phyloP scores from a whole-genome alignment of 148 eudicot genomes.

The Bassia scoparia region DNA sequence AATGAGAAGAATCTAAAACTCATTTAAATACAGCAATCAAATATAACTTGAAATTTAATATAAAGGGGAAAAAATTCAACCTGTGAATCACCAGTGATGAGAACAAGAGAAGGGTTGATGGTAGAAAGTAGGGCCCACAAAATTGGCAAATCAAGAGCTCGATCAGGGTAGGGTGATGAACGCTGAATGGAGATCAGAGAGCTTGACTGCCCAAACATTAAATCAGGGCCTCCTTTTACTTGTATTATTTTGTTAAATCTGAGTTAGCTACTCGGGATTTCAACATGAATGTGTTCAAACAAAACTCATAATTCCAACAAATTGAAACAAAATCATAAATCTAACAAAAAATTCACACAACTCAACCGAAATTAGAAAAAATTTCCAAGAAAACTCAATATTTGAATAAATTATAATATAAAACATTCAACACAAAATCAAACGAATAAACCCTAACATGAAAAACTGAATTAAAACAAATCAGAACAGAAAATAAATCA shows the following conservation, averaged over 20 bases:
- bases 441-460: no score
- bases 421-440: no score
- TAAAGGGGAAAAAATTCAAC: constrained; percentile 34
- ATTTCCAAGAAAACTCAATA: no score
- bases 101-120: constrained; percentile 80
- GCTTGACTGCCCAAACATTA: constrained; percentile 84
- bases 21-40: background rate
- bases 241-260: constrained; percentile 33
- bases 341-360: no score
- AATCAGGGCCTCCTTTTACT: constrained; percentile 45
- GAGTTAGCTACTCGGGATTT: no score
- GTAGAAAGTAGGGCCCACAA: constrained; percentile 58
- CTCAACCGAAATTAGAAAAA: no score
- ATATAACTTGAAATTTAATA: background rate
- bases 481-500: no score
- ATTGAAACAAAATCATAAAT: no score
- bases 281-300: no score
- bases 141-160: constrained; percentile 60
- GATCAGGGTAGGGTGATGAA: constrained; percentile 74
- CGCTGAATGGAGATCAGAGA: constrained; percentile 92
- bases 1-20: background rate
- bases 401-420: no score
- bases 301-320: no score
- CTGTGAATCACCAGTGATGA: constrained; percentile 96
- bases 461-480: no score